A percentile compares a stretch with the other conserved stretches of the same genome.
Conservation (phyloP, 2,329 filamentous ascomycete species). For the Cladorrhinum sp. region DNA sequence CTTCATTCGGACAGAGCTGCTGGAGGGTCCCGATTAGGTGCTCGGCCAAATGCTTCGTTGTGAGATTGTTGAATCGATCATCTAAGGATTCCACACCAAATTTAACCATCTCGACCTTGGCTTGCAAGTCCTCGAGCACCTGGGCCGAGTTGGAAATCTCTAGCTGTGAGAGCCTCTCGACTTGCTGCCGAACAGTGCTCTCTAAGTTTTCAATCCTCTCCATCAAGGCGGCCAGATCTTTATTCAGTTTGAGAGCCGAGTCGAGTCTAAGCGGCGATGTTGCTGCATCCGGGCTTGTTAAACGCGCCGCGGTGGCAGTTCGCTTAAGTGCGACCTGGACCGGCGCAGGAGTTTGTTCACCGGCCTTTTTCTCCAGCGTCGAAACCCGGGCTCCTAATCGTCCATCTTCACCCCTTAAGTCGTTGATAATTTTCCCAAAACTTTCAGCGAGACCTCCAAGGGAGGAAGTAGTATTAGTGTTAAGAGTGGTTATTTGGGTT, state of each 20-base stretch:
- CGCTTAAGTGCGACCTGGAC: background rate
- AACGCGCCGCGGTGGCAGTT: background rate
- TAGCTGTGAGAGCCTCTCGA: background rate
- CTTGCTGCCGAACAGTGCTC: background rate
- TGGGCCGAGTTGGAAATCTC: background rate
- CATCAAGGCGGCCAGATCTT: background rate
- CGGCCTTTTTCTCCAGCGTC: background rate
- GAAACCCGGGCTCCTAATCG: background rate
- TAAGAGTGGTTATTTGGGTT: background rate
- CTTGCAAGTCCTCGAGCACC: background rate
- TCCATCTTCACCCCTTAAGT: background rate
- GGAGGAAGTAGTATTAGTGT: background rate
- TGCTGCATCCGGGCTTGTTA: background rate
- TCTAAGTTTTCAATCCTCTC: background rate
- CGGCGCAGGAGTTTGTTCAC: background rate
- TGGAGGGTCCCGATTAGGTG: conserved; percentile 40
- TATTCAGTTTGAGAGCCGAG: background rate
- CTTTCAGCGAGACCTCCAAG: background rate
- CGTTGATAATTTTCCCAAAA: background rate
- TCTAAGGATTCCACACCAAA: conserved; percentile 34
- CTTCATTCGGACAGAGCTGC: conserved; percentile 27
- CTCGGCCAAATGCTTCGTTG: conserved; percentile 40
- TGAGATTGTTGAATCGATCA: conserved; percentile 48
- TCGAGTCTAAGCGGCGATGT: background rate
- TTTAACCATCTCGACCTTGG: conserved; percentile 31